A percentile compares a stretch with the other conserved stretches of the same genome.
Conservation (phyloP, 176 grass and related monocot genomes). For the Coix lacrymajobi region DNA sequence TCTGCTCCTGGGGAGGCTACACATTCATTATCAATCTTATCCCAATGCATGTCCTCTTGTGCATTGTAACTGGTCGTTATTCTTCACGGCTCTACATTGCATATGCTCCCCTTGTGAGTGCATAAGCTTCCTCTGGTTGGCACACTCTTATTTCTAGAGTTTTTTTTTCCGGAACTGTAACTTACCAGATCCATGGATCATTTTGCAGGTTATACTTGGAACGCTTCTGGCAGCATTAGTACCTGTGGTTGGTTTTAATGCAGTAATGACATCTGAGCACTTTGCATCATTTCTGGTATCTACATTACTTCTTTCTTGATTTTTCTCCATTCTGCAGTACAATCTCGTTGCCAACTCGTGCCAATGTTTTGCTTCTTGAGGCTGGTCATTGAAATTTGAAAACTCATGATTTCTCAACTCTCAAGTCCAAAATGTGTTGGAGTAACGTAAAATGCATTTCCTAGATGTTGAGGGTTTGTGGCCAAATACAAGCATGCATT, state of each 20-base stretch:
- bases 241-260: constrained; percentile 99
- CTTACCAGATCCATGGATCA: not conserved
- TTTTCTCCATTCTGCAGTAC: constrained; percentile 17
- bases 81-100: constrained; percentile 96
- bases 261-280: constrained; percentile 99
- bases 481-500: not conserved
- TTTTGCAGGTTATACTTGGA: constrained; percentile 87
- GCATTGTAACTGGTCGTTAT: constrained; percentile 97
- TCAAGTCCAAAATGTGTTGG: not conserved
- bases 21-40: constrained; percentile 99
- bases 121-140: not conserved
- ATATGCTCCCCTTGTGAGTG: constrained; percentile 97
- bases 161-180: not conserved
- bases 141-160: not conserved
- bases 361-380: not conserved
- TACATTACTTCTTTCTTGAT: constrained; percentile 13
- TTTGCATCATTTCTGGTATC: constrained; percentile 96
- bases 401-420: not conserved
- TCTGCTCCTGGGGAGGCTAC: constrained; percentile 99
- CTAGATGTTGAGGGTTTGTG: not conserved
- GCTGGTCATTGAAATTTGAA: not conserved
- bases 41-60: constrained; percentile 96
- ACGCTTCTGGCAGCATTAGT: constrained; percentile 96
- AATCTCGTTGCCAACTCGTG: not conserved
- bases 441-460: not conserved